Conservation (phyloP, 2,329 filamentous ascomycete genomes). For the Hirsutella minnesotensis region DNA sequence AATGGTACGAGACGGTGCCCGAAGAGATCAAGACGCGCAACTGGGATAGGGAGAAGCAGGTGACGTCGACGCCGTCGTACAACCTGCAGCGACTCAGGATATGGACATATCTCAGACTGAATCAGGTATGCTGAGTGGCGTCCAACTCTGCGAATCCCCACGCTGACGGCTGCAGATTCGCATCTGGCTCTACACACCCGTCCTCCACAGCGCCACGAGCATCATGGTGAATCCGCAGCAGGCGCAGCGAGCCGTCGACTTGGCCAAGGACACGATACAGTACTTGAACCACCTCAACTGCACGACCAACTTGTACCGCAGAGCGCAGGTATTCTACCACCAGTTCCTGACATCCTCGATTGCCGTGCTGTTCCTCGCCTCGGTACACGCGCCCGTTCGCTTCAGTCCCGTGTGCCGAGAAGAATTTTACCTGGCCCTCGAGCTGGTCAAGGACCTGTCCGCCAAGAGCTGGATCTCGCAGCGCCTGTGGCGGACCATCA, state of each 20-base stretch:
- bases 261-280: conserved; percentile 66
- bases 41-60: conserved; percentile 42
- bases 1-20: conserved; percentile 74
- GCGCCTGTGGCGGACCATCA: conserved; percentile 61
- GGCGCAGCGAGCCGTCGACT: conserved; percentile 61
- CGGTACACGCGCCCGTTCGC: conserved; percentile 60
- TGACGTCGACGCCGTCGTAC: conserved; percentile 46
- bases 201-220: conserved; percentile 72
- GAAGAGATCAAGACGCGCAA: conserved; percentile 45
- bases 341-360: conserved; percentile 68
- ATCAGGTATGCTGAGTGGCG: conserved; percentile 45
- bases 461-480: conserved; percentile 61
- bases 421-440: conserved; percentile 69
- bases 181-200: conserved; percentile 77
- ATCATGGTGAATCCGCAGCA: conserved; percentile 66
- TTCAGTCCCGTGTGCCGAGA: conserved; percentile 58
- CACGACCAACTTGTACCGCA: conserved; percentile 59
- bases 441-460: conserved; percentile 61
- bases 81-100: conserved; percentile 65
- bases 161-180: conserved; percentile 42
- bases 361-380: conserved; percentile 64
- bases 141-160: too few species aligned
- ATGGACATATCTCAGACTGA: conserved; percentile 74
- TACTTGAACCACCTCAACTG: conserved; percentile 61
- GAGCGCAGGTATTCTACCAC: conserved; percentile 66